Percentiles rank a stretch among this genome's conserved stretches.
phyloP scores from a whole-genome alignment of 192 early-diverging fungal species.

The Backusella macrospora region DNA sequence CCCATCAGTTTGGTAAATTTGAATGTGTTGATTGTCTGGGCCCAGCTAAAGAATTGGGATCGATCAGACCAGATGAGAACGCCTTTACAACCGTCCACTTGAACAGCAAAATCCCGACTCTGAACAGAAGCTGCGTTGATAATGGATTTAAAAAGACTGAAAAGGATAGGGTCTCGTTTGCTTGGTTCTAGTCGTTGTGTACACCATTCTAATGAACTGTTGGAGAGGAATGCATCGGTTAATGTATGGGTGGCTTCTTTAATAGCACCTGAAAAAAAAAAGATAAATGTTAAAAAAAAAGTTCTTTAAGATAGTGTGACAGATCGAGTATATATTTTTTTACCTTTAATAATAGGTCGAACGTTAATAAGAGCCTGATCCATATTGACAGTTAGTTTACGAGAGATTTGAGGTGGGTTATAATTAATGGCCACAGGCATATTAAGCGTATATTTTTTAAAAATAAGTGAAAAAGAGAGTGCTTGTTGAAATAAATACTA shows the following conservation, averaged over 20 bases:
- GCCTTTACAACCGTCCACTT: slow-evolving; percentile 45
- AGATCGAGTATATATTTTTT: not conserved
- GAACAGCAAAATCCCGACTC: slow-evolving; percentile 39
- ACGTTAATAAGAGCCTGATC: slow-evolving; percentile 13
- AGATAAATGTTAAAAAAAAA: not conserved
- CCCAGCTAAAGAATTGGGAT: slow-evolving; percentile 19
- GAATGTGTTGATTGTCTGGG: slow-evolving; percentile 7
- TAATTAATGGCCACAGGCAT: slow-evolving; percentile 15
- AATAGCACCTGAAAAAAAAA: slow-evolving; percentile 30
- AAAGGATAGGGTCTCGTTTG: slow-evolving; percentile 18
- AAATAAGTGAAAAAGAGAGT: not conserved
- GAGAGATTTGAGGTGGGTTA: slow-evolving; percentile 14
- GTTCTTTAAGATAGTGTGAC: not conserved
- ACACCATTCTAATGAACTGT: slow-evolving; percentile 26
- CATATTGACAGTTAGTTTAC: slow-evolving; percentile 37
- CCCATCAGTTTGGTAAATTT: slow-evolving; percentile 15
- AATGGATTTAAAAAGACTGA: slow-evolving; percentile 31
- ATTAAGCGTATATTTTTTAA: not conserved
- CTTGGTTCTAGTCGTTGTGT: not conserved
- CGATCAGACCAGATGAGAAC: slow-evolving; percentile 33
- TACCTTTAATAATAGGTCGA: slow-evolving; percentile 23
- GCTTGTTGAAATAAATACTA: slow-evolving; percentile 7
- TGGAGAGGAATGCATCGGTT: slow-evolving; percentile 28
- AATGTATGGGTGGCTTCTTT: slow-evolving; percentile 40
- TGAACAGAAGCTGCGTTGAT: slow-evolving; percentile 27